phyloP scores from a whole-genome alignment of 371 early-diverging fungal genomes.

The Mucor indicus region DNA sequence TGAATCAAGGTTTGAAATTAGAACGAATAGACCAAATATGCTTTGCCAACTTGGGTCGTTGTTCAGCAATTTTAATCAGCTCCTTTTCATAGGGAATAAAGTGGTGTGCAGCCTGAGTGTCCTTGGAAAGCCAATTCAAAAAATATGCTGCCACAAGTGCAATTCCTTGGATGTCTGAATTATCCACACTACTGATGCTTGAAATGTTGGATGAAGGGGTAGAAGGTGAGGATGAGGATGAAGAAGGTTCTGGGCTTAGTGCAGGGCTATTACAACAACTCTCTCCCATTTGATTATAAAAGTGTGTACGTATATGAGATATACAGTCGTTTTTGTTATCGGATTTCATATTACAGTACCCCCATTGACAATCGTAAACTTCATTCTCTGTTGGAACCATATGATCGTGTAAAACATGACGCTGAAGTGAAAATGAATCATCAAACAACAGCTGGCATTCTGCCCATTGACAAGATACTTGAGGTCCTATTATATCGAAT shows the following conservation, averaged over 20 bases:
- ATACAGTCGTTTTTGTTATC: constrained; percentile 10
- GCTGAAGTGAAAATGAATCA: constrained; percentile 43
- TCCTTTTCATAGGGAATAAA: constrained; percentile 63
- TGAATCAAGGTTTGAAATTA: constrained; percentile 11
- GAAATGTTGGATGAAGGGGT: constrained; percentile 20
- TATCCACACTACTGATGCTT: not conserved
- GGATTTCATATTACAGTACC: constrained; percentile 1
- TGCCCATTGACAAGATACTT: constrained; percentile 49
- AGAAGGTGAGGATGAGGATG: constrained; percentile 16
- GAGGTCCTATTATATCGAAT: constrained; percentile 9
- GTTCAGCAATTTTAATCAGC: constrained; percentile 30
- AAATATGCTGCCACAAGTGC: constrained; percentile 67
- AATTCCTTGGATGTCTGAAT: constrained; percentile 49
- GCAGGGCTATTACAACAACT: constrained; percentile 19
- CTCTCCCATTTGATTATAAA: constrained; percentile 11
- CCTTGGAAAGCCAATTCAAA: constrained; percentile 63
- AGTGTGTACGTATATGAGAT: constrained; percentile 18
- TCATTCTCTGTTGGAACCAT: not conserved
- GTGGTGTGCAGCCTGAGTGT: constrained; percentile 47
- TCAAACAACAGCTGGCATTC: constrained; percentile 44
- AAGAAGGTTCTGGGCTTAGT: constrained; percentile 10
- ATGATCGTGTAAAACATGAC: constrained; percentile 50
- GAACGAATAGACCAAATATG: constrained; percentile 25
- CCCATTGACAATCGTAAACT: constrained; percentile 3
- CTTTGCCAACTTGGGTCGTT: constrained; percentile 34